phyloP scores from a whole-genome alignment of 306 rosid genomes.

The Malus orientalis region DNA sequence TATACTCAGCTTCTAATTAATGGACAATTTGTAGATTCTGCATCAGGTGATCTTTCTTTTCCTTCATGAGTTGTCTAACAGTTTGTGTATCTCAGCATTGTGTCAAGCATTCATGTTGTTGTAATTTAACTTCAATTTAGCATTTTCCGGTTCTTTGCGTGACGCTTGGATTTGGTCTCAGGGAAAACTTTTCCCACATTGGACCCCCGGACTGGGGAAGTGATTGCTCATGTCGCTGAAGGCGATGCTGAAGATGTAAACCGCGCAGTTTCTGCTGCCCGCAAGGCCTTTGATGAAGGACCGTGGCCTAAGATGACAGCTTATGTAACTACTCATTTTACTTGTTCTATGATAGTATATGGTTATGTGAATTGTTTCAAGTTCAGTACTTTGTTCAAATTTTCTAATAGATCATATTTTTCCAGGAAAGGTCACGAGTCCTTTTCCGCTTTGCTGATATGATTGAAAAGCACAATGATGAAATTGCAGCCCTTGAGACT shows the following conservation, averaged over 20 bases:
- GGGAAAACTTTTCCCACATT: conserved; percentile 72
- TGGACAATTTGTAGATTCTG: conserved; percentile 77
- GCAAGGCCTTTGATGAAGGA: conserved; percentile 81
- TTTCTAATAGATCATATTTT: neutral
- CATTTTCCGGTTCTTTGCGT: neutral
- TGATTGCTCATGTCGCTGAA: conserved; percentile 80
- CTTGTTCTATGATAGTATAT: neutral
- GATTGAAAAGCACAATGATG: conserved; percentile 65
- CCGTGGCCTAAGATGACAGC: conserved; percentile 96
- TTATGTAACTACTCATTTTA: conserved; percentile 43
- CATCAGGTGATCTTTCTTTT: conserved; percentile 45
- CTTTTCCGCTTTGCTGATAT: conserved; percentile 75
- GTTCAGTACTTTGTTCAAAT: neutral
- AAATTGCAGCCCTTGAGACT: conserved; percentile 77
- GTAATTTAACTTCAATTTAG: no score
- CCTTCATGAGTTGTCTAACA: no score
- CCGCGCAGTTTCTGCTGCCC: conserved; percentile 82
- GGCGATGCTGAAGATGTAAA: conserved; percentile 72
- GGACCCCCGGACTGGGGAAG: conserved; percentile 84
- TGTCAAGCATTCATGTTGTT: neutral
- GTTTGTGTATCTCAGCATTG: neutral
- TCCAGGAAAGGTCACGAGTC: conserved; percentile 61
- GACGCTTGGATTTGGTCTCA: conserved; percentile 16
- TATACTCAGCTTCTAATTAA: conserved; percentile 59
- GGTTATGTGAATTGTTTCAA: neutral